Conservation (phyloP, 768 basidiomycete genomes). For the Hebeloma cylindrosporum region DNA sequence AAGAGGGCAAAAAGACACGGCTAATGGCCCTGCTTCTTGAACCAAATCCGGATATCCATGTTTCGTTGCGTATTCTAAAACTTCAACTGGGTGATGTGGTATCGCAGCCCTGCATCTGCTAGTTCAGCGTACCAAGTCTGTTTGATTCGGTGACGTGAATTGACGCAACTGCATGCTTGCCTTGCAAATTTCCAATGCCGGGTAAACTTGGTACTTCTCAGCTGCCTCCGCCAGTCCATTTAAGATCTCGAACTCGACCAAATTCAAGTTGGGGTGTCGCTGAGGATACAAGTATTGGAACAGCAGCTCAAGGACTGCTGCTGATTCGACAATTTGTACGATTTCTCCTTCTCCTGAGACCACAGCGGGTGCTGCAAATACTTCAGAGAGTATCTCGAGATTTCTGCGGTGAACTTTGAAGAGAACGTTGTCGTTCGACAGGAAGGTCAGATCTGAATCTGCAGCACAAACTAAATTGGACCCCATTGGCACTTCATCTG, state of each 20-base stretch:
- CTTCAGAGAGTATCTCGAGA: conserved; percentile 7
- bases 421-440: background rate
- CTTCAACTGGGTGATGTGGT: conserved; percentile 13
- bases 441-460: conserved; percentile 1
- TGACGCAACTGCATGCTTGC: conserved; percentile 6
- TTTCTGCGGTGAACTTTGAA: conserved; percentile 7
- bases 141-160: background rate
- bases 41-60: conserved; percentile 17
- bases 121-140: background rate
- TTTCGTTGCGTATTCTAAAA: conserved; percentile 18
- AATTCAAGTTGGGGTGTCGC: conserved; percentile 4
- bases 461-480: too few species aligned
- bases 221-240: conserved; percentile 10
- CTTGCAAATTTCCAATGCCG: conserved; percentile 9
- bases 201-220: conserved; percentile 17
- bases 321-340: conserved; percentile 9
- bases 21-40: conserved; percentile 9
- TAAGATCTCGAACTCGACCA: background rate
- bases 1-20: too few species aligned
- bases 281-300: conserved; percentile 11
- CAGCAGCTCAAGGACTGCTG: conserved; percentile 7
- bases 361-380: conserved; percentile 14
- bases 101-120: conserved; percentile 7
- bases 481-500: too few species aligned
- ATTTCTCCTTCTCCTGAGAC: conserved; percentile 10